Evolutionary conservation across 2,329 filamentous ascomycete species (phyloP).

Genomic region (Xylaria sp.): DNA sequence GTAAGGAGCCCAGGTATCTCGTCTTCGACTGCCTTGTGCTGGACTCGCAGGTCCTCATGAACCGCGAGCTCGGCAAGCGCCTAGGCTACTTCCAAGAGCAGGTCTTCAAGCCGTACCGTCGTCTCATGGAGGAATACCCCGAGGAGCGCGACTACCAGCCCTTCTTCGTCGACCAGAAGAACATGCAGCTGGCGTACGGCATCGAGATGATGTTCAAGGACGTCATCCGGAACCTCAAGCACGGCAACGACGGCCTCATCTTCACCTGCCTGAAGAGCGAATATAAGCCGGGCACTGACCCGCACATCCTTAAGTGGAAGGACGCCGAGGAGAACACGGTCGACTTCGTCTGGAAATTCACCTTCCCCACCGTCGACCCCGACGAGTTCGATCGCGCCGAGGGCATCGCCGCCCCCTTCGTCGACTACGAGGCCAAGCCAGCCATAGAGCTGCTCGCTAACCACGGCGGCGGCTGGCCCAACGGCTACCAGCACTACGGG

Average conservation of each 20-base stretch:
- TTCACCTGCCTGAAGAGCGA: conserved; percentile 93
- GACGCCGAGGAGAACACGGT: conserved; percentile 94
- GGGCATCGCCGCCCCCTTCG: conserved; percentile 69
- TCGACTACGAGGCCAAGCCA: conserved; percentile 85
- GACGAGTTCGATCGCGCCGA: conserved; percentile 75
- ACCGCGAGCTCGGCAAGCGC: conserved; percentile 86
- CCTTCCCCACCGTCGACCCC: conserved; percentile 78
- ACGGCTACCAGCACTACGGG: conserved; percentile 72
- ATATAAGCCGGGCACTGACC: conserved; percentile 91
- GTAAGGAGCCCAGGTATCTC: conserved; percentile 79
- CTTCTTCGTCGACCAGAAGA: conserved; percentile 88
- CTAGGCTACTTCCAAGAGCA: conserved; percentile 85
- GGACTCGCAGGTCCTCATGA: conserved; percentile 79
- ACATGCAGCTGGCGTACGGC: conserved; percentile 88
- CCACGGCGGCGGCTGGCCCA: conserved; percentile 65
- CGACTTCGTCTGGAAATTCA: conserved; percentile 84
- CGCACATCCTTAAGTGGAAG: conserved; percentile 98
- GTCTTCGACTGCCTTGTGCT: conserved; percentile 94
- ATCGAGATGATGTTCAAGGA: conserved; percentile 92
- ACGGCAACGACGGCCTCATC: conserved; percentile 96
- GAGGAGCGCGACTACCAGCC: conserved; percentile 76
- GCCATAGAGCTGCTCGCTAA: conserved; percentile 77
- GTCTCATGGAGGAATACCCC: conserved; percentile 72
- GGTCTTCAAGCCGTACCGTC: conserved; percentile 77
- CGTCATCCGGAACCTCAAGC: conserved; percentile 83